A percentile compares a stretch with the other conserved stretches of the same genome.
These are phyloP conservation scores for Tulasnella sp. DNA, from an alignment of 768 basidiomycete genomes.

Conservation along the genomic window DNA sequence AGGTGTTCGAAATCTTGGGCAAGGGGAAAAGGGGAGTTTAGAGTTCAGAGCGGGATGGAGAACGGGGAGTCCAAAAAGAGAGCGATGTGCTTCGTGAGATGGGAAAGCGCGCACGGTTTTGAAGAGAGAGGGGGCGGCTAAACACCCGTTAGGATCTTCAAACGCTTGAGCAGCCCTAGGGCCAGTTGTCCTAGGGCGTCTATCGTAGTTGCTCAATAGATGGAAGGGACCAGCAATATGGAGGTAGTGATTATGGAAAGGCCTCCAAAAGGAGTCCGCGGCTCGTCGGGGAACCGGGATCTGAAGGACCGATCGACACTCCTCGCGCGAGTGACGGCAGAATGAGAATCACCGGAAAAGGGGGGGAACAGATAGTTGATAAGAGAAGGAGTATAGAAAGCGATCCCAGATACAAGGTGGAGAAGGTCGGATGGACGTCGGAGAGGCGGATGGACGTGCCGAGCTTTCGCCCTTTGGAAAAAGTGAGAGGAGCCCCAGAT, in stretches of 20 bases:
- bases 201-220: neutral
- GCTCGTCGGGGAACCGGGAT: slow-evolving; percentile 7
- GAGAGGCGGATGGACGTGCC: neutral
- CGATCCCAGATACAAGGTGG: neutral
- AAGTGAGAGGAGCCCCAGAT: neutral
- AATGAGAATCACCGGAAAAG: neutral
- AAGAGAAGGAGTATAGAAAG: neutral
- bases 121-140: neutral
- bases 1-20: neutral
- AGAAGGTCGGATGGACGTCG: slow-evolving; percentile 7
- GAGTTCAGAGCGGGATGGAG: slow-evolving; percentile 1
- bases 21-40: neutral
- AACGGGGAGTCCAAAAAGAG: neutral
- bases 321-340: neutral
- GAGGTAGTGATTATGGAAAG: neutral
- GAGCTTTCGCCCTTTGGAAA: slow-evolving; percentile 3
- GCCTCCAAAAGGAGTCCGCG: neutral
- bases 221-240: neutral
- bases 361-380: neutral
- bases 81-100: neutral
- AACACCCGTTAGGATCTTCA: neutral
- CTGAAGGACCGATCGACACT: neutral
- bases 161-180: neutral
- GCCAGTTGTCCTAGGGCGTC: neutral
- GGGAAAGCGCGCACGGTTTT: neutral